These are phyloP conservation scores for Tricholoma flavovirens DNA, from an alignment of 768 basidiomycete genomes.

Conservation along the genomic window DNA sequence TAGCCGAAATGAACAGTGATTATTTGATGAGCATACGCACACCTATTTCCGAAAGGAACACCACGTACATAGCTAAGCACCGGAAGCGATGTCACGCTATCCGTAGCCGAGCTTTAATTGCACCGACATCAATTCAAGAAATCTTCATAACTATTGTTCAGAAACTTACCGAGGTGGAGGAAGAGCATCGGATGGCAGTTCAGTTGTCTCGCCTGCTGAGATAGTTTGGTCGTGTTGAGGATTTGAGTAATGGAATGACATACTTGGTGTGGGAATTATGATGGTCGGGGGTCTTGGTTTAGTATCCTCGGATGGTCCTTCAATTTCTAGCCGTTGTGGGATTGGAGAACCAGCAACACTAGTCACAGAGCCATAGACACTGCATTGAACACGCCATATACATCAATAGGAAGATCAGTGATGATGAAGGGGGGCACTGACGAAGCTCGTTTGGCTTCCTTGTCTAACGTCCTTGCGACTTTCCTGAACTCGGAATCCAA, in stretches of 20 bases:
- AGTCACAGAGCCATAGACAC: slow-evolving; percentile 10
- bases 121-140: neutral
- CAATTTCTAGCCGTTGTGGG: neutral
- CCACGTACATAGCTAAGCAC: slow-evolving; percentile 40
- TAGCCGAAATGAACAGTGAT: neutral
- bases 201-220: slow-evolving; percentile 8
- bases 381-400: neutral
- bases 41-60: slow-evolving; percentile 42
- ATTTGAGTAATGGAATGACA: neutral
- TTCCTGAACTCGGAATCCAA: slow-evolving; percentile 40
- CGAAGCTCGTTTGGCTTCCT: slow-evolving; percentile 34
- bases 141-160: neutral
- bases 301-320: neutral
- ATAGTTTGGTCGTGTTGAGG: neutral
- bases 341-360: slow-evolving; percentile 4
- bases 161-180: slow-evolving; percentile 11
- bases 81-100: slow-evolving; percentile 47
- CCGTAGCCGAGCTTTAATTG: slow-evolving; percentile 32
- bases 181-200: neutral
- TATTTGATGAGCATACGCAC: slow-evolving; percentile 21
- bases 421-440: slow-evolving; percentile 16
- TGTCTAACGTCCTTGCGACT: slow-evolving; percentile 36
- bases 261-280: slow-evolving; percentile 11
- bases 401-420: neutral
- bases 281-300: slow-evolving; percentile 13